These are phyloP conservation scores for Annulohypoxylon bovei DNA, from an alignment of 495 filamentous ascomycete species.

Conservation along the genomic window DNA sequence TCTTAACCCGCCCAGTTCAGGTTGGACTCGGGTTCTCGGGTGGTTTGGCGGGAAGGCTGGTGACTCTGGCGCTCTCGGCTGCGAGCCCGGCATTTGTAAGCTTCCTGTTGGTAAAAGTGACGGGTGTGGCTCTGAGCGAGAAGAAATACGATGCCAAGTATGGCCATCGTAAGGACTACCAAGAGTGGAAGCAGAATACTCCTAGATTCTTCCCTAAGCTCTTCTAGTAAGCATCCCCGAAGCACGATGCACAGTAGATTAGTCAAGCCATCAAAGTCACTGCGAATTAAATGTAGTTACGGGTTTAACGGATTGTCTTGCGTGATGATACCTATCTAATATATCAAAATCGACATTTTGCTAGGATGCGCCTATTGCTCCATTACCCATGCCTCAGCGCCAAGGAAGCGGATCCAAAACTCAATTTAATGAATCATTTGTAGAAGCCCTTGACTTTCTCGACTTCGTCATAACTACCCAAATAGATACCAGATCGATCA, in stretches of 20 bases:
- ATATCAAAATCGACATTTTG: constrained; percentile 10
- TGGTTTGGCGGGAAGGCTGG: constrained; percentile 45
- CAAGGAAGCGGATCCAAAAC: constrained; percentile 1
- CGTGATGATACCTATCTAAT: background rate
- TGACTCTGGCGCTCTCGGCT: constrained; percentile 58
- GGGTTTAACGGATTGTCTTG: background rate
- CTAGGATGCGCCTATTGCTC: constrained; percentile 21
- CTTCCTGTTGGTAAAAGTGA: constrained; percentile 68
- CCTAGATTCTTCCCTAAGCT: constrained; percentile 73
- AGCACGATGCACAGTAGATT: too few relatives aligned
- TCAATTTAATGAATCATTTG: constrained; percentile 42
- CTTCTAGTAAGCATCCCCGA: constrained; percentile 42
- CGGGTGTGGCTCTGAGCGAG: constrained; percentile 69
- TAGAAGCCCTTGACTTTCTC: constrained; percentile 87
- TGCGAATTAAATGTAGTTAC: background rate
- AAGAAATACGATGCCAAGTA: constrained; percentile 71
- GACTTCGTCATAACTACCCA: constrained; percentile 93
- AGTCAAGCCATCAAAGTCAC: background rate
- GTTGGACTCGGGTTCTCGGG: constrained; percentile 62
- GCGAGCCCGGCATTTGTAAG: constrained; percentile 70
- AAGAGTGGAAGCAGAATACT: constrained; percentile 72
- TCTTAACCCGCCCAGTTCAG: constrained; percentile 56
- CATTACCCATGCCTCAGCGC: constrained; percentile 23
- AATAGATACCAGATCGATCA: constrained; percentile 93
- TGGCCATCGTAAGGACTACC: constrained; percentile 70